These are phyloP conservation scores for Ensete ventricosum DNA, from an alignment of 176 grass and related monocot genomes.

Conservation along the genomic window DNA sequence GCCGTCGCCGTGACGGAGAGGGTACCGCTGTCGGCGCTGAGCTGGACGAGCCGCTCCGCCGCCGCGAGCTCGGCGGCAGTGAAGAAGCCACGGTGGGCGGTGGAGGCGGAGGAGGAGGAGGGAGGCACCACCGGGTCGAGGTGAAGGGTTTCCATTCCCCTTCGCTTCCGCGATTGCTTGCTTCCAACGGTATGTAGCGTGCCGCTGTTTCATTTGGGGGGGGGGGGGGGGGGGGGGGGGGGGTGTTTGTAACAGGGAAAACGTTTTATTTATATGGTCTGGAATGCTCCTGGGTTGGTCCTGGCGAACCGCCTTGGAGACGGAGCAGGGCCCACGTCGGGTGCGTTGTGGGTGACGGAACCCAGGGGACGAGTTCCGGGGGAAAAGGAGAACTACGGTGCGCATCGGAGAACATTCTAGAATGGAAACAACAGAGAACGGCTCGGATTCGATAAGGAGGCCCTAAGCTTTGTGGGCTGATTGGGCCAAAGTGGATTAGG, in stretches of 20 bases:
- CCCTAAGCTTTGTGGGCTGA: too few relatives aligned
- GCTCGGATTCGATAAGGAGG: too few relatives aligned
- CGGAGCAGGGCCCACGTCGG: neutral
- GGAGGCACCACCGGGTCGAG: constrained; percentile 8
- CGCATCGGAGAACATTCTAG: neutral
- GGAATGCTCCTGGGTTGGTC: neutral
- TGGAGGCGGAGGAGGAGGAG: neutral
- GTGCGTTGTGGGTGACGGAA: neutral
- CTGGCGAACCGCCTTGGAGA: neutral
- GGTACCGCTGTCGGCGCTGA: constrained; percentile 35
- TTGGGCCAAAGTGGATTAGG: too few relatives aligned
- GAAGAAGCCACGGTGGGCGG: constrained; percentile 20
- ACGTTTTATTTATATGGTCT: neutral
- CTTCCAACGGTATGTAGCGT: neutral
- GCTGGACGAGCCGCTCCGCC: constrained; percentile 53
- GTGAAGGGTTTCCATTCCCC: constrained; percentile 6
- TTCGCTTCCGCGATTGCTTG: neutral
- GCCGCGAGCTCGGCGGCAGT: constrained; percentile 50
- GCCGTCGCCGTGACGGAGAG: neutral
- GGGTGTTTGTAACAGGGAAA: constrained; percentile 5
- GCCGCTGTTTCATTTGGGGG: neutral
- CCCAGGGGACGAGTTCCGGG: too few relatives aligned
- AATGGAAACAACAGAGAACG: neutral
- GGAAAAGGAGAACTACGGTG: neutral
- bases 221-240: neutral